A percentile compares a stretch with the other conserved stretches of the same genome.
Evolutionary conservation across 2,329 filamentous ascomycete genomes (phyloP).

Genomic region (Diaporthe citri): DNA sequence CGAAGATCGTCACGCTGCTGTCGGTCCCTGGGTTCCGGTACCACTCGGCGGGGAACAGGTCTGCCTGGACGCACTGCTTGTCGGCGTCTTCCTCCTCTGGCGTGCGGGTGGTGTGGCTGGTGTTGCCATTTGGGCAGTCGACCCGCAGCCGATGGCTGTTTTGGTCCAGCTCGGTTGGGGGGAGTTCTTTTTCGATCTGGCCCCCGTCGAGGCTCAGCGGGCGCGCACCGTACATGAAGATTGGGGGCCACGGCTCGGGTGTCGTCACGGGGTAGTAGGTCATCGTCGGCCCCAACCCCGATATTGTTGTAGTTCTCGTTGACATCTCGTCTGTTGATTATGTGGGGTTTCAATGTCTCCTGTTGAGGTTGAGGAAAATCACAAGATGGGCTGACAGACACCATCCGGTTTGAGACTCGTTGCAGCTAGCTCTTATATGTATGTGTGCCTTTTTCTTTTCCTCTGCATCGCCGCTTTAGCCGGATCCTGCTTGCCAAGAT

Average conservation of each 20-base stretch:
- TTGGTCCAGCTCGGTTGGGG: background rate
- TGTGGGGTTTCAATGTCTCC: background rate
- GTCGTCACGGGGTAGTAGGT: background rate
- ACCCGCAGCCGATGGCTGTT: background rate
- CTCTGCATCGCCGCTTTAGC: background rate
- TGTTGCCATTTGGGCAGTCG: background rate
- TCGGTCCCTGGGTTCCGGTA: background rate
- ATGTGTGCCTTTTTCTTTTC: background rate
- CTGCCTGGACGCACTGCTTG: background rate
- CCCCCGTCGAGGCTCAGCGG: conserved; percentile 6
- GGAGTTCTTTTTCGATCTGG: background rate
- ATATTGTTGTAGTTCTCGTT: background rate
- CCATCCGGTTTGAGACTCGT: background rate
- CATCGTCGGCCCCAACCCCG: background rate
- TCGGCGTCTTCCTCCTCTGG: background rate
- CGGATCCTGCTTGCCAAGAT: conserved; percentile 15
- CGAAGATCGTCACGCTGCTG: background rate
- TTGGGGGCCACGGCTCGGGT: background rate
- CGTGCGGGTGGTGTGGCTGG: background rate
- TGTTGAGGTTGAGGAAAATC: background rate
- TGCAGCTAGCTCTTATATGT: background rate
- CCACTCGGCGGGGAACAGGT: conserved; percentile 4
- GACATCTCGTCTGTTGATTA: background rate
- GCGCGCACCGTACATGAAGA: background rate
- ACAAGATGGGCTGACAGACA: background rate